Evolutionary conservation across 257 asterid genomes (phyloP).

Genomic region (Sherardia arvensis): DNA sequence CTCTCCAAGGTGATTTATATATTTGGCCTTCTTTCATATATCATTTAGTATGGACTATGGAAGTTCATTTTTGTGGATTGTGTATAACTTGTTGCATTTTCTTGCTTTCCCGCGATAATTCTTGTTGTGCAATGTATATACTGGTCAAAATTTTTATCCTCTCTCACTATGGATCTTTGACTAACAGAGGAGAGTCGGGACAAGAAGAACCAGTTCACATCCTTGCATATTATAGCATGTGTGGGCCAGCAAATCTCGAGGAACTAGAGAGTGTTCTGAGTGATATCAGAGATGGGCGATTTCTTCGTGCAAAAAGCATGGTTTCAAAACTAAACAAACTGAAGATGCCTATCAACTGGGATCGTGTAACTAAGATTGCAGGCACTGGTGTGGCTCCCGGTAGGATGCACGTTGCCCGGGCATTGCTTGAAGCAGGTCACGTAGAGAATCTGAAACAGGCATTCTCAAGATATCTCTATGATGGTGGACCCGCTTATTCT

Average conservation of each 20-base stretch:
- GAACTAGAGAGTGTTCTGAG: constrained; percentile 54
- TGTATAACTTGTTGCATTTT: not conserved
- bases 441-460: constrained; percentile 93
- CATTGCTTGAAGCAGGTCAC: constrained; percentile 94
- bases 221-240: constrained; percentile 94
- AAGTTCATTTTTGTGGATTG: not conserved
- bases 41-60: not conserved
- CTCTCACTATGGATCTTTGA: constrained; percentile 5
- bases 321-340: constrained; percentile 71
- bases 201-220: constrained; percentile 89
- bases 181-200: constrained; percentile 53
- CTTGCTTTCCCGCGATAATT: constrained; percentile 6
- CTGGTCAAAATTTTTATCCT: not conserved
- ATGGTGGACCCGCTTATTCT: constrained; percentile 97
- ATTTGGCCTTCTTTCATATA: not conserved
- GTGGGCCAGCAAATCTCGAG: constrained; percentile 63
- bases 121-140: not conserved
- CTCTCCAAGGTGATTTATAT: constrained; percentile 49
- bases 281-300: constrained; percentile 74
- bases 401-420: constrained; percentile 94
- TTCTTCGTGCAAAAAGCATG: constrained; percentile 80
- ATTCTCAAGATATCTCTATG: constrained; percentile 73
- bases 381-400: constrained; percentile 97
- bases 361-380: constrained; percentile 68
- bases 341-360: constrained; percentile 82